Evolutionary conservation across 2,329 filamentous ascomycete species (phyloP).

Genomic region (Diaporthe sp.): DNA sequence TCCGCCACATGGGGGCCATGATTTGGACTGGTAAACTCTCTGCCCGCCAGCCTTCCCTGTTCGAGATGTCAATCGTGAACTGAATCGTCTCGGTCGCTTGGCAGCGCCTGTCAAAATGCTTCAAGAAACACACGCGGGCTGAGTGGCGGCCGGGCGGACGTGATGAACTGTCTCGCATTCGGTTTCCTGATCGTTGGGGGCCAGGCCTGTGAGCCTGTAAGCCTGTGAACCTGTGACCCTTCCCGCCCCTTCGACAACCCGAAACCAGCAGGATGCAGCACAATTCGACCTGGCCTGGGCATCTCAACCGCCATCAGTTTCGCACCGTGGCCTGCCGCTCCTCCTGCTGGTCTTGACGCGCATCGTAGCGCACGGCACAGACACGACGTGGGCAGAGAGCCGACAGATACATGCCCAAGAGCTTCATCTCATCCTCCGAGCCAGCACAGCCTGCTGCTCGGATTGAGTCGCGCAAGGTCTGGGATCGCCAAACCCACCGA

Average conservation of each 20-base stretch:
- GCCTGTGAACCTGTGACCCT: not conserved
- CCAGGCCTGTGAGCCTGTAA: not conserved
- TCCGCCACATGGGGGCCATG: conserved; percentile 13
- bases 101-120: conserved; percentile 15
- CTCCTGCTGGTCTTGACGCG: conserved; percentile 5
- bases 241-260: not conserved
- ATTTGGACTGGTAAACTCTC: conserved; percentile 10
- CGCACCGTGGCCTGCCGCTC: not conserved
- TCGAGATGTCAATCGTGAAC: conserved; percentile 20
- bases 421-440: not conserved
- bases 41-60: not conserved
- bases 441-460: conserved; percentile 4
- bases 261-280: not conserved
- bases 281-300: not conserved
- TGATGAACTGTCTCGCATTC: conserved; percentile 8
- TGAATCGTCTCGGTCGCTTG: conserved; percentile 16
- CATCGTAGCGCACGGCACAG: not conserved
- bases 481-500: conserved; percentile 2
- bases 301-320: conserved; percentile 6
- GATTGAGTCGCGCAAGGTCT: conserved; percentile 12
- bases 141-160: not conserved
- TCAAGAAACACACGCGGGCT: not conserved
- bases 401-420: not conserved
- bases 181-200: not conserved
- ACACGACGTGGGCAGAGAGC: not conserved